A percentile compares a stretch with the other conserved stretches of the same genome.
Conservation (phyloP, 352 stramenopile genomes). For the Peronosclerospora sorghi region DNA sequence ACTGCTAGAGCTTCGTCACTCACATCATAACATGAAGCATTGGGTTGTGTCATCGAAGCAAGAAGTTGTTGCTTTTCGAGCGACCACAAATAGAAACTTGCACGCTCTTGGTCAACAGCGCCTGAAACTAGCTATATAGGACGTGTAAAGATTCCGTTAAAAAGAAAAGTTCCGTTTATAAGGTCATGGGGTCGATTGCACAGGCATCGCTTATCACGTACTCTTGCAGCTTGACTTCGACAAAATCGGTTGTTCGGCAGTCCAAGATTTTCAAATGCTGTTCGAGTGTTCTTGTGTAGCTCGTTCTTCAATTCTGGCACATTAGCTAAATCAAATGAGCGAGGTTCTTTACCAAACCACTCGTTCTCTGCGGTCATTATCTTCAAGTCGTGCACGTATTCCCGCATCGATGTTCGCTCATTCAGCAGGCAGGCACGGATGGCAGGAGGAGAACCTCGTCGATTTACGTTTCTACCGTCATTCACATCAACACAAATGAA, state of each 20-base stretch:
- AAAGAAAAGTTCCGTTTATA: neutral
- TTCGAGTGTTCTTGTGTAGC: conserved; percentile 30
- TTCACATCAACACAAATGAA: neutral
- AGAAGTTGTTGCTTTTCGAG: conserved; percentile 55
- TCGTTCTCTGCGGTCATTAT: conserved; percentile 61
- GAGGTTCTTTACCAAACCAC: conserved; percentile 44
- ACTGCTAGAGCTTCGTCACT: conserved; percentile 75
- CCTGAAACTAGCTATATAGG: conserved; percentile 58
- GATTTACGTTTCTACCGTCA: conserved; percentile 71
- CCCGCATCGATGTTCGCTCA: conserved; percentile 75
- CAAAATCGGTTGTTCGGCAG: conserved; percentile 58
- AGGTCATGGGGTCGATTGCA: neutral
- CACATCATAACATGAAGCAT: conserved; percentile 63
- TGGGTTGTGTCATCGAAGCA: conserved; percentile 52
- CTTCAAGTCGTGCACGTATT: conserved; percentile 79
- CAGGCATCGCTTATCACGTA: conserved; percentile 20
- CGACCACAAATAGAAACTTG: conserved; percentile 81
- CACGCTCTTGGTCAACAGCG: conserved; percentile 54
- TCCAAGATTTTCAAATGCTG: conserved; percentile 53
- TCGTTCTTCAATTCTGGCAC: conserved; percentile 51
- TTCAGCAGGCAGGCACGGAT: conserved; percentile 76
- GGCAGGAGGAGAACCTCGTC: conserved; percentile 66
- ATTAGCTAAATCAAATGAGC: conserved; percentile 30
- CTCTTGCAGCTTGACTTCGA: conserved; percentile 43
- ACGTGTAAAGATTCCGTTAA: neutral